Conservation (phyloP, 176 grass and related monocot species). For the Oryza punctata region DNA sequence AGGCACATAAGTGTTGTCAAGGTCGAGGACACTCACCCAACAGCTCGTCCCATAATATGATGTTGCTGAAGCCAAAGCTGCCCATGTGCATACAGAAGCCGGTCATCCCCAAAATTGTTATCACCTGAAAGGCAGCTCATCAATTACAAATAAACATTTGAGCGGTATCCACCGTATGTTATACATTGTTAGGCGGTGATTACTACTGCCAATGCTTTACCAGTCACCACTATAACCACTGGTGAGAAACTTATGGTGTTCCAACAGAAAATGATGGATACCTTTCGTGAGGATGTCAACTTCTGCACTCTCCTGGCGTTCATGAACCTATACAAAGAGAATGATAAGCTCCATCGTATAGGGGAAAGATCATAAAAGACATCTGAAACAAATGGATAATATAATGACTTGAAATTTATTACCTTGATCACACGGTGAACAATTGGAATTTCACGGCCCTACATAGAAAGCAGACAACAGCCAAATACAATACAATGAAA, state of each 20-base stretch:
- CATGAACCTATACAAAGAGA: slow-evolving; percentile 65
- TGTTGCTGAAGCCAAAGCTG: slow-evolving; percentile 81
- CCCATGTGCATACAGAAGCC: slow-evolving; percentile 61
- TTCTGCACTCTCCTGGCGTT: slow-evolving; percentile 55
- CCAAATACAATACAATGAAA: not conserved
- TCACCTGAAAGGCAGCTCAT: slow-evolving; percentile 59
- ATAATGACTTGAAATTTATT: not conserved
- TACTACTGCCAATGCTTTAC: slow-evolving; percentile 17
- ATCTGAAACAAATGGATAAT: not conserved
- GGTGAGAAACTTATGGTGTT: not conserved
- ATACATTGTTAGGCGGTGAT: not conserved
- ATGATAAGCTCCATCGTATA: not conserved
- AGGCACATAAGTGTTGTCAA: not conserved
- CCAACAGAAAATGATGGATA: slow-evolving; percentile 28
- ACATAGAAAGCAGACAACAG: slow-evolving; percentile 27
- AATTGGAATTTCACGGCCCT: slow-evolving; percentile 87
- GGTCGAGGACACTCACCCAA: slow-evolving; percentile 54
- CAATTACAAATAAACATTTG: not conserved
- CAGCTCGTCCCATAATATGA: slow-evolving; percentile 79
- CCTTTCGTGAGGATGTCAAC: slow-evolving; percentile 91
- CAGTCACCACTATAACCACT: slow-evolving; percentile 3
- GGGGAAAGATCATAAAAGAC: not conserved
- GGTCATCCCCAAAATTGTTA: slow-evolving; percentile 63
- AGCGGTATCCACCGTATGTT: not conserved
- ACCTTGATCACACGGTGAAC: slow-evolving; percentile 98